A percentile compares a stretch with the other conserved stretches of the same genome.
phyloP scores from a whole-genome alignment of 495 filamentous ascomycete genomes.

The Penicillium manginii region DNA sequence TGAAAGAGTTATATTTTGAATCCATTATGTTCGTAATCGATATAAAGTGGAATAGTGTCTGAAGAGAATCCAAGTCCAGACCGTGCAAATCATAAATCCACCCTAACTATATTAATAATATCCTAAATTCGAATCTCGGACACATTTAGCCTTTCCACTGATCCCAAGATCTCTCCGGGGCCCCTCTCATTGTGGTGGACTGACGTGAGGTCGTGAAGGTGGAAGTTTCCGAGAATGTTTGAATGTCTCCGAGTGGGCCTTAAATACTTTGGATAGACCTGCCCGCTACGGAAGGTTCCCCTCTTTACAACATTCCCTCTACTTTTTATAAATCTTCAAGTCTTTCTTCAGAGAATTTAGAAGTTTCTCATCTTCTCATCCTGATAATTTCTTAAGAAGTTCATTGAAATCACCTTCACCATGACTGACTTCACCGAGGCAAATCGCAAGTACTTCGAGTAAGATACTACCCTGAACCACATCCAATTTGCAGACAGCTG shows the following conservation, averaged over 20 bases:
- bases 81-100: not conserved
- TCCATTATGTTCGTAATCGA: not conserved
- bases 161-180: conserved; percentile 16
- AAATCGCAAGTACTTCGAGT: conserved; percentile 61
- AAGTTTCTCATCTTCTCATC: not conserved
- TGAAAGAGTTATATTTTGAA: not conserved
- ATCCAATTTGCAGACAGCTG: no score
- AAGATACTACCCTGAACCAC: conserved; percentile 9
- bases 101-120: not conserved
- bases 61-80: not conserved
- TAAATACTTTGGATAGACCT: conserved; percentile 14
- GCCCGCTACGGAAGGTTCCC: not conserved
- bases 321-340: not conserved
- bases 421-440: conserved; percentile 52
- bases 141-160: not conserved
- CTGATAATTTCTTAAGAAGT: not conserved
- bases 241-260: conserved; percentile 27
- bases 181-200: not conserved
- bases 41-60: not conserved
- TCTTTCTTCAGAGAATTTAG: not conserved
- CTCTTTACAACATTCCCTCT: not conserved
- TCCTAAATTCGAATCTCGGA: not conserved
- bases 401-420: conserved; percentile 7
- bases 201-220: not conserved
- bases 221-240: conserved; percentile 26